Conservation (phyloP, 208 protist genomes). For the Trichomonas tenax region DNA sequence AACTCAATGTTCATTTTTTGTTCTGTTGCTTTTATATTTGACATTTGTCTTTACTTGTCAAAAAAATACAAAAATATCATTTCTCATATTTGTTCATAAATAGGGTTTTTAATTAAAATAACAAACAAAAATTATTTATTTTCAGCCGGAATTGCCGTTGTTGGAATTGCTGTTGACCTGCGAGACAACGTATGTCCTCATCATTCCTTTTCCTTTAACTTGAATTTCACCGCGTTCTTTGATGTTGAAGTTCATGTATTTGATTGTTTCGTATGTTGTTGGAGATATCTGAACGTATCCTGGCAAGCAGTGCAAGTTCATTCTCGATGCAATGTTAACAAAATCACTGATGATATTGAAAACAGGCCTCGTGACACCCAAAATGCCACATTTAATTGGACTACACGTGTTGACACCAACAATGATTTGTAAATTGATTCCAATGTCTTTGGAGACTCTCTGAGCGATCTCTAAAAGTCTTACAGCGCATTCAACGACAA, state of each 20-base stretch:
- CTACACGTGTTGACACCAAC: background rate
- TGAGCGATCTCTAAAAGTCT: background rate
- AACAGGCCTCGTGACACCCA: background rate
- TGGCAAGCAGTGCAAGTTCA: background rate
- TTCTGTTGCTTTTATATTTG: too few species aligned
- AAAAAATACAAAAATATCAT: too few species aligned
- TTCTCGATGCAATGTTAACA: background rate
- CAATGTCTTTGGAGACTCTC: background rate
- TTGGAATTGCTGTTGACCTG: too few species aligned
- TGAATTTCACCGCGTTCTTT: background rate
- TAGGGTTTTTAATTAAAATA: too few species aligned
- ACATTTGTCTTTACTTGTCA: too few species aligned
- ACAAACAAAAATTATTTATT: too few species aligned
- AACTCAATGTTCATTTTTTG: background rate
- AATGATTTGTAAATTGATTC: background rate
- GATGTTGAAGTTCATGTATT: background rate
- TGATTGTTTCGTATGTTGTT: background rate
- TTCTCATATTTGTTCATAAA: too few species aligned
- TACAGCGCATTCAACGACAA: background rate
- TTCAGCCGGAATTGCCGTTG: too few species aligned
- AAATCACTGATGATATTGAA: background rate
- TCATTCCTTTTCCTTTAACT: background rate
- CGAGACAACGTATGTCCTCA: background rate
- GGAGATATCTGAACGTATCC: background rate
- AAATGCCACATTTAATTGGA: background rate